These are phyloP conservation scores for Ensete glaucum DNA, from an alignment of 176 grass and related monocot genomes.

Conservation along the genomic window DNA sequence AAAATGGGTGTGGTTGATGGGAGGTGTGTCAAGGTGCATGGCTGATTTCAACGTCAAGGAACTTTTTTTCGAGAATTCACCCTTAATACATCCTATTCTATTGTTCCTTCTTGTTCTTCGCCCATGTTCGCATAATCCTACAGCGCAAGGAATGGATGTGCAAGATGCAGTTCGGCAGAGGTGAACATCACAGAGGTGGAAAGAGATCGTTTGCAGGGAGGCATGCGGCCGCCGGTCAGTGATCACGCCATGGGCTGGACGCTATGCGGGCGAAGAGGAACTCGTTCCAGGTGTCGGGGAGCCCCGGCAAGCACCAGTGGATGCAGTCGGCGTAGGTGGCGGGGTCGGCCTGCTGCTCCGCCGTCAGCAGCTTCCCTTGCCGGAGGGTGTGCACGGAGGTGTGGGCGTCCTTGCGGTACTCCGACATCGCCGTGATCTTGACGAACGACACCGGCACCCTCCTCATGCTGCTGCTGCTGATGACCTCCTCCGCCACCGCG, in stretches of 20 bases:
- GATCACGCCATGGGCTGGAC: conserved; percentile 14
- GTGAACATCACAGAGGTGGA: too few species aligned
- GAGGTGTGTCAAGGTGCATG: too few species aligned
- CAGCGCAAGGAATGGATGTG: too few species aligned
- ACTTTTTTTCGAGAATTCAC: too few species aligned
- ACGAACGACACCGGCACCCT: conserved; percentile 59
- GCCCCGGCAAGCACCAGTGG: conserved; percentile 66
- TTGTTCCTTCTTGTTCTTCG: too few species aligned
- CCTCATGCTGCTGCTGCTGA: conserved; percentile 9
- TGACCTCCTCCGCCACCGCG: conserved; percentile 31
- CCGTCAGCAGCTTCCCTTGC: conserved; percentile 54
- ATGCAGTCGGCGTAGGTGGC: conserved; percentile 60
- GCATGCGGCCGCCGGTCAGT: too few species aligned
- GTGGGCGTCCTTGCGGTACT: conserved; percentile 83
- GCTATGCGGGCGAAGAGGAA: conserved; percentile 55
- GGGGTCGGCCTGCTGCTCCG: conserved; percentile 59
- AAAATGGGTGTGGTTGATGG: too few species aligned
- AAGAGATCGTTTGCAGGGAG: too few species aligned
- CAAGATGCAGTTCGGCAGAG: too few species aligned
- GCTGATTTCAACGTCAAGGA: too few species aligned
- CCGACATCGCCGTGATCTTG: conserved; percentile 74
- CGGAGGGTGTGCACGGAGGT: conserved; percentile 79
- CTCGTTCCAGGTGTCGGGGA: conserved; percentile 63
- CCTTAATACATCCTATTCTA: too few species aligned
- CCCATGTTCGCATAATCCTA: too few species aligned